These are phyloP conservation scores for Wickerhamomyces chambardii DNA, from an alignment of 805 yeast species.

Conservation along the genomic window DNA sequence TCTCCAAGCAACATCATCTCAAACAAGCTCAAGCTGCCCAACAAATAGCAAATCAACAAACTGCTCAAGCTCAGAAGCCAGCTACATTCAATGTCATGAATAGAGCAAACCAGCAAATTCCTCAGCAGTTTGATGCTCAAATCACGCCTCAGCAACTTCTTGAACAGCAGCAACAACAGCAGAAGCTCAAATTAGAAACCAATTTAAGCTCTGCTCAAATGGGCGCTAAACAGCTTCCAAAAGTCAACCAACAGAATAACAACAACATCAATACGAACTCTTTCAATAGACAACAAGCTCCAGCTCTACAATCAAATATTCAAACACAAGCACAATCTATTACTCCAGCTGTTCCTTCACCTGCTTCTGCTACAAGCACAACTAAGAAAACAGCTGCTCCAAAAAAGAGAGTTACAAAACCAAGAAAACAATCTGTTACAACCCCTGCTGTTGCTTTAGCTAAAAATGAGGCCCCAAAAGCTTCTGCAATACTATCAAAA, in stretches of 20 bases:
- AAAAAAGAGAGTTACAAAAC: no score
- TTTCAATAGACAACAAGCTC: neutral
- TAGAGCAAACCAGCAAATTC: slow-evolving; percentile 6
- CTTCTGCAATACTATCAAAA: slow-evolving; percentile 1
- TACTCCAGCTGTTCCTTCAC: neutral
- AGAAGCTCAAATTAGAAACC: slow-evolving; percentile 6
- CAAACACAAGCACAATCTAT: neutral
- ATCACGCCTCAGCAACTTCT: slow-evolving; percentile 17
- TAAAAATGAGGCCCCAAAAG: slow-evolving; percentile 5
- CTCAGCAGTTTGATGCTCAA: slow-evolving; percentile 6
- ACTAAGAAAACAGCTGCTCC: no score
- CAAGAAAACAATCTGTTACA: neutral
- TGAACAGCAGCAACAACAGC: slow-evolving; percentile 20
- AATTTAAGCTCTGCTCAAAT: neutral
- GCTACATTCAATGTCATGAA: slow-evolving; percentile 1
- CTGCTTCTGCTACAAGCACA: neutral
- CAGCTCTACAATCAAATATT: neutral
- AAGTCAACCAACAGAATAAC: slow-evolving; percentile 2
- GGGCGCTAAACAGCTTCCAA: neutral
- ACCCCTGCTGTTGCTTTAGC: neutral
- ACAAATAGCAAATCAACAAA: no score
- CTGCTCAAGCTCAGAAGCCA: neutral
- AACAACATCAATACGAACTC: slow-evolving; percentile 2
- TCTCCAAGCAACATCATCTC: slow-evolving; percentile 27
- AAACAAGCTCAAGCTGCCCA: slow-evolving; percentile 2